phyloP scores from a whole-genome alignment of 2,329 filamentous ascomycete species.

The Fusarium chuoi region DNA sequence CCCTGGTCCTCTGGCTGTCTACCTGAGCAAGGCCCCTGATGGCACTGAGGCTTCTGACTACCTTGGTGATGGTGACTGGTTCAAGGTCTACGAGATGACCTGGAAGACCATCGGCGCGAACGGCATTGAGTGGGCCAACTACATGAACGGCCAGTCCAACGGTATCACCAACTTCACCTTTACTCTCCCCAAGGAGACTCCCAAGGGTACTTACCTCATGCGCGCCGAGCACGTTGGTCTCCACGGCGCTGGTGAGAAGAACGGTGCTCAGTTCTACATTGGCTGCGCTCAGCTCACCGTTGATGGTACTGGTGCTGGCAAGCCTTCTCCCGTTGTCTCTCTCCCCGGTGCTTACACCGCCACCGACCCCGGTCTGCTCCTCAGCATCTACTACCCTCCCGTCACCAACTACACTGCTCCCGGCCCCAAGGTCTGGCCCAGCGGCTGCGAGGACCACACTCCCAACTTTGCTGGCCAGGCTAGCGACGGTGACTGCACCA shows the following conservation, averaged over 20 bases:
- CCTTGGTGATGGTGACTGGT: constrained; percentile 51
- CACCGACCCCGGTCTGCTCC: constrained; percentile 47
- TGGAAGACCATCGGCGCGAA: constrained; percentile 43
- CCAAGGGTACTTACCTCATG: constrained; percentile 49
- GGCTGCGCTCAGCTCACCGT: constrained; percentile 50
- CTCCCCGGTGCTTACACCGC: constrained; percentile 50
- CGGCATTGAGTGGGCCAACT: constrained; percentile 49
- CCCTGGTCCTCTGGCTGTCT: constrained; percentile 52
- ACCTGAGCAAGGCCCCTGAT: constrained; percentile 50
- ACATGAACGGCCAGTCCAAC: constrained; percentile 39
- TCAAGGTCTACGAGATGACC: constrained; percentile 51
- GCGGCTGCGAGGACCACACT: constrained; percentile 51
- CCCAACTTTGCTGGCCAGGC: constrained; percentile 48
- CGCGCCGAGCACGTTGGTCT: constrained; percentile 52
- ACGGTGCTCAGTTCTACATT: constrained; percentile 53
- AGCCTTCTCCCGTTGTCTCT: constrained; percentile 44
- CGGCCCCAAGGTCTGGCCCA: constrained; percentile 50
- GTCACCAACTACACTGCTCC: constrained; percentile 48
- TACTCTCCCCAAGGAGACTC: constrained; percentile 43
- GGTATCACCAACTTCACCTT: constrained; percentile 51
- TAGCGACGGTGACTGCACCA: constrained; percentile 51
- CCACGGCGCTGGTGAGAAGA: constrained; percentile 45
- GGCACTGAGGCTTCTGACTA: constrained; percentile 45
- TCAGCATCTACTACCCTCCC: constrained; percentile 51
- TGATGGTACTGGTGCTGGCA: constrained; percentile 44